Evolutionary conservation across 768 basidiomycete genomes (phyloP).

Genomic region (Nevesoporus exiguus): DNA sequence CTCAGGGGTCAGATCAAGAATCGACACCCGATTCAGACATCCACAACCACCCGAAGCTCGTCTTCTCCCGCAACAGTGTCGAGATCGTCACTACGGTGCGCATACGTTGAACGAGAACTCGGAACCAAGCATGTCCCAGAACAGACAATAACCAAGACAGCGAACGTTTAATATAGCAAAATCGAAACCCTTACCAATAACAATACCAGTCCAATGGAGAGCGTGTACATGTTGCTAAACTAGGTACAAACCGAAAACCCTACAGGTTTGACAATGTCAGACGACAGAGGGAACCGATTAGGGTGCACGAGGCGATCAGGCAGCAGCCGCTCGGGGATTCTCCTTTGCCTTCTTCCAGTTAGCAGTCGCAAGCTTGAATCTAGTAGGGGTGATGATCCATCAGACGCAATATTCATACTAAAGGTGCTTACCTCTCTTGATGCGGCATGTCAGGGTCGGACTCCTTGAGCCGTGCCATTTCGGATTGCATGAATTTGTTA

Average conservation of each 20-base stretch:
- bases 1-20: slow-evolving; percentile 17
- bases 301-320: slow-evolving; percentile 16
- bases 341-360: slow-evolving; percentile 79
- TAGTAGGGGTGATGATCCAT: slow-evolving; percentile 22
- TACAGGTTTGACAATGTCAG: slow-evolving; percentile 6
- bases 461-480: slow-evolving; percentile 77
- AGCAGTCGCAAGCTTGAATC: slow-evolving; percentile 69
- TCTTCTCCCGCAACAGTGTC: not conserved
- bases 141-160: slow-evolving; percentile 5
- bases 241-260: slow-evolving; percentile 10
- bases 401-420: not conserved
- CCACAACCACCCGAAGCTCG: not conserved
- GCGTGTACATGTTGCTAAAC: slow-evolving; percentile 20
- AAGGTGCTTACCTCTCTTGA: slow-evolving; percentile 57
- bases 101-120: not conserved
- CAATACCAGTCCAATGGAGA: slow-evolving; percentile 21
- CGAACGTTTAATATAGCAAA: slow-evolving; percentile 17
- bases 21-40: not conserved
- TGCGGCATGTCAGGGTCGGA: slow-evolving; percentile 68
- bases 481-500: slow-evolving; percentile 79
- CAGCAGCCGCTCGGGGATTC: slow-evolving; percentile 45
- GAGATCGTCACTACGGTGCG: slow-evolving; percentile 13
- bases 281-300: slow-evolving; percentile 5
- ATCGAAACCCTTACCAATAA: slow-evolving; percentile 32
- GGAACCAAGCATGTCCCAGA: slow-evolving; percentile 1